Base-by-base conservation (phyloP, 331 rosid species). In the Acacia concinna region DNA sequence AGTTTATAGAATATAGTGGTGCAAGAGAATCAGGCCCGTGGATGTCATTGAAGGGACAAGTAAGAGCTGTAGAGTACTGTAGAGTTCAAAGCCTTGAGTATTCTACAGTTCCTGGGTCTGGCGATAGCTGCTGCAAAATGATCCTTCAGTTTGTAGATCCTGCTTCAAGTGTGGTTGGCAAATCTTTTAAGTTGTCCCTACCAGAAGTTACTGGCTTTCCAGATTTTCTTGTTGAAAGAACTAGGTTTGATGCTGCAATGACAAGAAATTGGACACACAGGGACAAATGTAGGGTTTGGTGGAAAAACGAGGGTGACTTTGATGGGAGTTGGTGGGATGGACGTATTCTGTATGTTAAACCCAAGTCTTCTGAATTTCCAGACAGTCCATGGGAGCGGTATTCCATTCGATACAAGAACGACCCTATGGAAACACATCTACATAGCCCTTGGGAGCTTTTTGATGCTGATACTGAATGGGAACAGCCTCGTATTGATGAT, bases 381-480 rank as follows among this genome's bases (percentile, higher is more conserved):
- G 99, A 93, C 37, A 90, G 97, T 87, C 98, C 99, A 56, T 96
- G 99, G 99, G 99, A 96, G 84, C 90, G 87, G 76, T 93, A 85
- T 74, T 83, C 85, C 46, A 83, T 96, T 75, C 89, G 80, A 81
- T 96, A 96, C 90, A 93, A 84, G 85, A 86, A 81, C 35, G 99
- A 91, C 62, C 90, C 87, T 47, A 52, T 89, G 28, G 98, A 88
- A 44, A 84, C 82, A 43, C 97, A 90, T 81, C 78, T 83, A 41
- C 99, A 96, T 73, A 96, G 99, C 88, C 99, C 99, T 60, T 96
- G 99, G 99, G 99, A 96, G 91, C 98, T 96, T 62, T 91, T 88
- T 83, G 98, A 93, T 71, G 82, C 86, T 9, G 84, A 80, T 71
- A 87, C 90, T 76, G 86, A 69, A 67, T 91, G 97, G 97, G 90